Evolutionary conservation across 2,329 filamentous ascomycete species (phyloP).

Genomic region (Aspergillus pseudoterreus): DNA sequence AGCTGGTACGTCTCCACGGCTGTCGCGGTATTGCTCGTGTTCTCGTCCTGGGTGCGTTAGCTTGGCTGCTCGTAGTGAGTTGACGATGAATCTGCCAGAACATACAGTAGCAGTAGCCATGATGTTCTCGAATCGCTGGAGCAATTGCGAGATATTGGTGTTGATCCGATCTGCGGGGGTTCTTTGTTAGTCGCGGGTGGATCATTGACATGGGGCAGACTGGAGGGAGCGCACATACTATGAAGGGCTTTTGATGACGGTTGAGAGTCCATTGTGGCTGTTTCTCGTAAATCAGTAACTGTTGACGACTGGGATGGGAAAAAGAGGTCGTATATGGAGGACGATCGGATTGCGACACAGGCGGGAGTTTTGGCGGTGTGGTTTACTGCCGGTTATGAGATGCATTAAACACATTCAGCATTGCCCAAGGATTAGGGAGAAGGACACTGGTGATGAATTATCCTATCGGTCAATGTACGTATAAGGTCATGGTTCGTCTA

Average conservation of each 20-base stretch:
- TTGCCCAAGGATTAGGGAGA: too few relatives aligned
- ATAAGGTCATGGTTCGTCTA: neutral
- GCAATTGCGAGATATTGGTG: slow-evolving; percentile 41
- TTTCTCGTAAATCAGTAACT: neutral
- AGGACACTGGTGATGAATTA: neutral
- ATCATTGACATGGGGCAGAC: neutral
- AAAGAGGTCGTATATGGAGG: slow-evolving; percentile 6
- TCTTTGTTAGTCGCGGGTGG: neutral
- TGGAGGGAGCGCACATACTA: slow-evolving; percentile 9
- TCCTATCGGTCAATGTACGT: neutral
- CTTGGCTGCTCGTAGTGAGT: too few relatives aligned
- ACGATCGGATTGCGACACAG: neutral
- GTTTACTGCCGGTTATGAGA: neutral
- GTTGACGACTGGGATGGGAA: neutral
- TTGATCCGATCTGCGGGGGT: slow-evolving; percentile 40
- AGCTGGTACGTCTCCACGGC: slow-evolving; percentile 58
- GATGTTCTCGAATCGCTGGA: slow-evolving; percentile 55
- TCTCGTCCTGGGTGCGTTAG: slow-evolving; percentile 39
- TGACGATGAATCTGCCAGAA: neutral
- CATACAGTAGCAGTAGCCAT: slow-evolving; percentile 51
- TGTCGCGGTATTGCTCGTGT: slow-evolving; percentile 51
- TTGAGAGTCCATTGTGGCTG: slow-evolving; percentile 30
- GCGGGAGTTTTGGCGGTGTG: neutral
- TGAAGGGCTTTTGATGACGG: slow-evolving; percentile 18
- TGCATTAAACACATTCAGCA: too few relatives aligned